phyloP scores from a whole-genome alignment of 495 filamentous ascomycete genomes.

The Parachaetomium inaequale region DNA sequence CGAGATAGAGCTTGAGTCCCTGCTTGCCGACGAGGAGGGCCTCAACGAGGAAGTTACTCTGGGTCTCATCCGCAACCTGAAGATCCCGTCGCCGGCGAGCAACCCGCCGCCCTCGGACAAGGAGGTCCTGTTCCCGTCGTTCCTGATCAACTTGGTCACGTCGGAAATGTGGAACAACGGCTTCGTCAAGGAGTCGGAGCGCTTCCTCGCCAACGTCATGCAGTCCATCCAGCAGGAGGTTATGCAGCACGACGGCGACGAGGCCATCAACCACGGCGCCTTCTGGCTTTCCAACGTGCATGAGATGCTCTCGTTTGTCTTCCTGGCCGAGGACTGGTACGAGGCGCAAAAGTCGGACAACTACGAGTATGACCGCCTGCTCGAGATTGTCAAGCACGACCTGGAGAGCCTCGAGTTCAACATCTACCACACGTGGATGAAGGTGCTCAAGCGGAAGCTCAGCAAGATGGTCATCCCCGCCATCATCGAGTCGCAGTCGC shows the following conservation, averaged over 20 bases:
- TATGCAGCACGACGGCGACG: conserved; percentile 96
- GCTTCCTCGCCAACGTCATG: conserved; percentile 99
- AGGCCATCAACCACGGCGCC: conserved; percentile 93
- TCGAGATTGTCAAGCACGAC: conserved; percentile 99
- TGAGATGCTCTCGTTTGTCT: conserved; percentile 99
- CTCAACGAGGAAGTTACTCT: conserved; percentile 95
- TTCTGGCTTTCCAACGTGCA: conserved; percentile 99
- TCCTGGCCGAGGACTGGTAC: conserved; percentile 99
- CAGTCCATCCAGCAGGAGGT: conserved; percentile 98
- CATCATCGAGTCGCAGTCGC: conserved; percentile 97
- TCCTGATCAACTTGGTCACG: conserved; percentile 97
- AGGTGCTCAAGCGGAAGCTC: conserved; percentile 97
- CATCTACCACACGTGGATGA: conserved; percentile 99
- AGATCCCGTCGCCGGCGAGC: conserved; percentile 81
- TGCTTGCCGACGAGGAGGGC: conserved; percentile 91
- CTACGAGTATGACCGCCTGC: conserved; percentile 93
- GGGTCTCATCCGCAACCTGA: conserved; percentile 92
- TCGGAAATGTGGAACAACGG: conserved; percentile 99
- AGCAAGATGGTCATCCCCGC: conserved; percentile 99
- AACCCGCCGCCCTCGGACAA: conserved; percentile 91
- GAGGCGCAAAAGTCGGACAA: conserved; percentile 99
- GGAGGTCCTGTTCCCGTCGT: conserved; percentile 96
- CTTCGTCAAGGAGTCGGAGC: conserved; percentile 98
- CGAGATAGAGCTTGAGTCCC: conserved; percentile 86
- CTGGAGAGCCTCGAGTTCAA: conserved; percentile 99